Base-by-base conservation (phyloP, 495 filamentous ascomycete genomes). In the Penicillium parvum region DNA sequence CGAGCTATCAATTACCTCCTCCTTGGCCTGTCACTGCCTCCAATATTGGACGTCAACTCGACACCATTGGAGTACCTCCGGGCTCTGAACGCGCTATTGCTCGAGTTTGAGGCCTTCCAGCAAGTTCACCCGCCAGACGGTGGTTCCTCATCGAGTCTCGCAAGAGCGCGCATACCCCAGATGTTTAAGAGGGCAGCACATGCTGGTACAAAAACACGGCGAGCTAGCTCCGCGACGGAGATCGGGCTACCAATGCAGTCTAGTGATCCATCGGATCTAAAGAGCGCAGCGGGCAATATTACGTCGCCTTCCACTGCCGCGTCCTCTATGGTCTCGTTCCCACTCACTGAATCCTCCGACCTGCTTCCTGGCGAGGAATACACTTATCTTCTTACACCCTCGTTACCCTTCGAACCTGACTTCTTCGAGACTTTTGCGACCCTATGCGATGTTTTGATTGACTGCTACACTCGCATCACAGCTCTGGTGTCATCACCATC, bases 371-470 rank as follows among this genome's bases (percentile, higher is more conserved):
- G 86, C 11, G 91, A 96, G 61, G 85, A 90, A 54, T 99, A 96
- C 50, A 80, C 81, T 1, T 83, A 90, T 62, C 79, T 99, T 5
- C 71, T 92, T 1, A 97, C 90, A 4, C 94, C 94, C 0, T 83
- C 82, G n/a, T 69, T 97, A 37, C 92, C 92, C 0, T 99, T 99
- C 56, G 92, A 97, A 36, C 91, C 91, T 7, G 92, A 99, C 64
- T 99, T 95, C 57, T 94, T 89, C 61, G 88, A 95, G 66, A 94
- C 88, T 0, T 97, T 97, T 64, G 85, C 90, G n/a, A 96, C 92
- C 7, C 72, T 99, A 17, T 97, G 92, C 66, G 94, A 99, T 62
- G 86, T 94, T 2, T 66, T 99, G 43, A 94, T 96, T 49, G 92
- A 97, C 53, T 86, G 81, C 53, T 99, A 99, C 64, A 81, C 81